Evolutionary conservation across 2,329 filamentous ascomycete genomes (phyloP).

Genomic region (Nothomitra cinnamomea): DNA sequence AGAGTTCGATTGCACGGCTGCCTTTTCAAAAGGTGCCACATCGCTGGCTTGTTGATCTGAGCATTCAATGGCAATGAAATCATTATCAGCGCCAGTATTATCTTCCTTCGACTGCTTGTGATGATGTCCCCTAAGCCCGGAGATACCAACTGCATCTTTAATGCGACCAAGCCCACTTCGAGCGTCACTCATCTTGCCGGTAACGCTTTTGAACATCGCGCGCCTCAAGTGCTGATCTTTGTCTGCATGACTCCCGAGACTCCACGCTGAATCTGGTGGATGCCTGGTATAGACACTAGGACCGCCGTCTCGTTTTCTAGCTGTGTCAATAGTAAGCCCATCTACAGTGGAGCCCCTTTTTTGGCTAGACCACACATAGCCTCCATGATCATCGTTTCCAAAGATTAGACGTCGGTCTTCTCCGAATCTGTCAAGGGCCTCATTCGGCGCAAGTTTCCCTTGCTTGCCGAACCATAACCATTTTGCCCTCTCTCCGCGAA

Average conservation of each 20-base stretch:
- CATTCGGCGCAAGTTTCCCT: constrained; percentile 36
- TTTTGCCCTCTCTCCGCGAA: constrained; percentile 68
- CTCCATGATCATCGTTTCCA: constrained; percentile 37
- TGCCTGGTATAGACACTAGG: constrained; percentile 22
- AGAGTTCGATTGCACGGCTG: background rate
- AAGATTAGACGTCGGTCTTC: constrained; percentile 30
- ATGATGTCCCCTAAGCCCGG: constrained; percentile 22
- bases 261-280: background rate
- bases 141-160: constrained; percentile 58
- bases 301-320: constrained; percentile 30
- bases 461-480: constrained; percentile 93
- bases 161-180: constrained; percentile 70
- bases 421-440: constrained; percentile 23
- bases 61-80: background rate
- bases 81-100: background rate
- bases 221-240: constrained; percentile 40
- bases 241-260: constrained; percentile 33
- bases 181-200: constrained; percentile 62
- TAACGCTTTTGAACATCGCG: constrained; percentile 62
- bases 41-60: background rate
- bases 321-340: constrained; percentile 23
- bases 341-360: constrained; percentile 40
- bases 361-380: constrained; percentile 28
- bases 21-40: background rate
- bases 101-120: constrained; percentile 22